Conservation (phyloP, 805 yeast species). For the Ogataea chonburiensis region DNA sequence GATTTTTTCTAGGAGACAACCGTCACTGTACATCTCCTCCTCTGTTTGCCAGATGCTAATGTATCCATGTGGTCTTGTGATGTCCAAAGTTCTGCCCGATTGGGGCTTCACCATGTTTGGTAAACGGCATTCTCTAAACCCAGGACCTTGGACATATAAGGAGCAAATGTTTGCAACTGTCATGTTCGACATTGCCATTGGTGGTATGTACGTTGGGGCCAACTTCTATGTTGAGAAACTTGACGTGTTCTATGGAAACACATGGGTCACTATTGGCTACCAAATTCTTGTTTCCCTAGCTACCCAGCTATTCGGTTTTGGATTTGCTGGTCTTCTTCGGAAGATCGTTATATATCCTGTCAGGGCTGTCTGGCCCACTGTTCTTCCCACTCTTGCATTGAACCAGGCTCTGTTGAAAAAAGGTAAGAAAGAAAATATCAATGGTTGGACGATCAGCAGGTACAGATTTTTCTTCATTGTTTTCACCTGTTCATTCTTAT, state of each 20-base stretch:
- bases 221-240: constrained; percentile 37
- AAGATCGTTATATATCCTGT: constrained; percentile 61
- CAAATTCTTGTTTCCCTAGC: constrained; percentile 51
- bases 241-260: constrained; percentile 32
- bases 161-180: constrained; percentile 66
- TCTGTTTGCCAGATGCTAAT: constrained; percentile 59
- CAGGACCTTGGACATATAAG: constrained; percentile 63
- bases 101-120: constrained; percentile 41
- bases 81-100: constrained; percentile 44
- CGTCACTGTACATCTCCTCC: constrained; percentile 49
- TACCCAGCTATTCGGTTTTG: constrained; percentile 65
- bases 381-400: constrained; percentile 58
- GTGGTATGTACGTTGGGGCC: constrained; percentile 35
- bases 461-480: constrained; percentile 47
- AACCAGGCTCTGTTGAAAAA: constrained; percentile 51
- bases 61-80: constrained; percentile 55
- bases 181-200: constrained; percentile 37
- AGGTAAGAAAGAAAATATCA: constrained; percentile 45
- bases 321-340: constrained; percentile 62
- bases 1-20: constrained; percentile 57
- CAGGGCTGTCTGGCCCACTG: constrained; percentile 70
- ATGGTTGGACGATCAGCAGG: constrained; percentile 62
- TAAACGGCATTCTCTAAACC: constrained; percentile 44
- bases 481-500: constrained; percentile 34
- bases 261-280: constrained; percentile 41